phyloP scores from a whole-genome alignment of 1,139 yeast genomes.

The Pneumocystis jirovecii region DNA sequence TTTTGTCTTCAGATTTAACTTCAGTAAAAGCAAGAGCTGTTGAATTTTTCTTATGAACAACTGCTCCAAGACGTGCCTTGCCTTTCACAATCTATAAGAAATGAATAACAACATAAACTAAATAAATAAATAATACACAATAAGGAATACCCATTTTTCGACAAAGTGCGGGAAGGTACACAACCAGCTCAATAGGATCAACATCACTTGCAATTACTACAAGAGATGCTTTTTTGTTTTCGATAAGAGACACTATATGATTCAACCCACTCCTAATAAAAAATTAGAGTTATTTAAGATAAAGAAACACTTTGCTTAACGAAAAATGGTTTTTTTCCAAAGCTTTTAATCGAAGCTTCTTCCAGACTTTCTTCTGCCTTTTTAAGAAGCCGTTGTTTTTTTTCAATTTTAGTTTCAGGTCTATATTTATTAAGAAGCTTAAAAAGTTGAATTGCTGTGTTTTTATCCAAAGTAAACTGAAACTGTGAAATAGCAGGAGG shows the following conservation, averaged over 20 bases:
- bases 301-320: constrained; percentile 48
- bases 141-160: constrained; percentile 99
- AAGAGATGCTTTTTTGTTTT: constrained; percentile 95
- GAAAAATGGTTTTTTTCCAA: constrained; percentile 85
- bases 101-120: not conserved
- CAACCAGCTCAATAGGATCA: constrained; percentile 93
- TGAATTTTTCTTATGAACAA: constrained; percentile 92
- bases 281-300: constrained; percentile 30
- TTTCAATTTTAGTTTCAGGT: constrained; percentile 92
- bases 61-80: constrained; percentile 95
- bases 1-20: constrained; percentile 83
- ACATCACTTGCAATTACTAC: constrained; percentile 96
- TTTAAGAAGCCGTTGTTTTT: constrained; percentile 96
- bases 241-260: constrained; percentile 92
- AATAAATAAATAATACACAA: constrained; percentile 15
- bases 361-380: constrained; percentile 98
- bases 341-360: constrained; percentile 92
- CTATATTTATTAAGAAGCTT: constrained; percentile 96
- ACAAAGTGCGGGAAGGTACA: constrained; percentile 95
- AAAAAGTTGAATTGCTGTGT: constrained; percentile 93
- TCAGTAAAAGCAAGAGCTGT: constrained; percentile 95
- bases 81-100: constrained; percentile 75
- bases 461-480: constrained; percentile 89
- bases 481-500: constrained; percentile 97
- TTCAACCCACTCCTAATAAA: constrained; percentile 34